Percentiles rank a stretch among this genome's conserved stretches.
phyloP scores from a whole-genome alignment of 352 stramenopile species.

The Poterioochromonas sp. region DNA sequence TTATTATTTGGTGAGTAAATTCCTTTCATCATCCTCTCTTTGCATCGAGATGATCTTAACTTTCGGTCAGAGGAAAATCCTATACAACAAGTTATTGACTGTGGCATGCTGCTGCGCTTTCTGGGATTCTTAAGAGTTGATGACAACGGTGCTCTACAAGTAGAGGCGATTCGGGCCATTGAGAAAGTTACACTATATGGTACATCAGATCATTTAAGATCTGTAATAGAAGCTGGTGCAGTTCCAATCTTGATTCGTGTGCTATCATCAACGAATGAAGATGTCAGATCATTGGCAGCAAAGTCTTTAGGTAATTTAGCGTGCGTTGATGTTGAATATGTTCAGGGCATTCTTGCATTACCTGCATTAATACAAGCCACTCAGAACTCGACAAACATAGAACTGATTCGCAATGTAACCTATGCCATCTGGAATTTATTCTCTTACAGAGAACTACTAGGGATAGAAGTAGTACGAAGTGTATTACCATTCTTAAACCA shows the following conservation, averaged over 20 bases:
- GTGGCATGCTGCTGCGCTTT: too few species aligned
- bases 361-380: background rate
- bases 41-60: too few species aligned
- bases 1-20: too few species aligned
- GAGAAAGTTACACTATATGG: constrained; percentile 98
- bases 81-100: too few species aligned
- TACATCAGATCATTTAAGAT: constrained; percentile 89
- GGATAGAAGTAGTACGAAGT: constrained; percentile 86
- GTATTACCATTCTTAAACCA: constrained; percentile 87
- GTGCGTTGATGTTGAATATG: constrained; percentile 90
- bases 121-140: too few species aligned
- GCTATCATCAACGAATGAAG: constrained; percentile 86
- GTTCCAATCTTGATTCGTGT: constrained; percentile 94
- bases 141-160: constrained; percentile 84
- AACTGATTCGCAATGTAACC: constrained; percentile 93
- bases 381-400: constrained; percentile 60
- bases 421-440: constrained; percentile 99
- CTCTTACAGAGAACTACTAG: constrained; percentile 72
- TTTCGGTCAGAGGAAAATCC: too few species aligned
- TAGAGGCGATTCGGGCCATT: constrained; percentile 97
- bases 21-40: too few species aligned
- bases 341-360: constrained; percentile 61
- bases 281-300: constrained; percentile 87
- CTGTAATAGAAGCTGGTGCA: constrained; percentile 91
- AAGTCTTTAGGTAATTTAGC: constrained; percentile 99